Percentiles rank a stretch among this genome's conserved stretches.
Evolutionary conservation across 768 basidiomycete genomes (phyloP).

Genomic region (Rhodotorula sphaerocarpa): DNA sequence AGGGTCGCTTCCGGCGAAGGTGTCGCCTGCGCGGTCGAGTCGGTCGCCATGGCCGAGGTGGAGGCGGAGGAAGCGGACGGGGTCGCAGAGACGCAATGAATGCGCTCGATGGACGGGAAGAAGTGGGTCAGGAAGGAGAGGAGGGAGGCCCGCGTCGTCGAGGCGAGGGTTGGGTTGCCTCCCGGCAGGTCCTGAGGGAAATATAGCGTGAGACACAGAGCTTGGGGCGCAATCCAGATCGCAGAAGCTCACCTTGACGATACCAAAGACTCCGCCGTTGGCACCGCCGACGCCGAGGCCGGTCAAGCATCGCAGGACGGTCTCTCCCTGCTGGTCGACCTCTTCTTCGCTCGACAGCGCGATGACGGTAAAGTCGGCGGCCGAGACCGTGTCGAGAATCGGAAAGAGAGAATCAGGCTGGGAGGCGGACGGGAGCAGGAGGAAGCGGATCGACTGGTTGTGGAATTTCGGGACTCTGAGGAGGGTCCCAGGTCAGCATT

Average conservation of each 20-base stretch:
- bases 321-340: conserved; percentile 78
- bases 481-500: background rate
- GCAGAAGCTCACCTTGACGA: conserved; percentile 24
- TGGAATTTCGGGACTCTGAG: conserved; percentile 69
- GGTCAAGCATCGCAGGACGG: conserved; percentile 74
- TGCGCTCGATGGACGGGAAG: conserved; percentile 66
- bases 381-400: conserved; percentile 73
- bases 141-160: conserved; percentile 71
- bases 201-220: no score
- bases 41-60: conserved; percentile 37
- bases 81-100: conserved; percentile 58
- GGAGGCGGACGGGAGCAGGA: conserved; percentile 51
- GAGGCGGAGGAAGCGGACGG: conserved; percentile 47
- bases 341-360: conserved; percentile 71
- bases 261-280: conserved; percentile 56
- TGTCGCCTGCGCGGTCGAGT: background rate
- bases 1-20: conserved; percentile 59
- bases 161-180: conserved; percentile 41
- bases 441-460: conserved; percentile 71
- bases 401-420: conserved; percentile 51
- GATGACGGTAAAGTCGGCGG: conserved; percentile 82
- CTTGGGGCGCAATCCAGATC: background rate
- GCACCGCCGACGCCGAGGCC: conserved; percentile 82
- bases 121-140: conserved; percentile 94
- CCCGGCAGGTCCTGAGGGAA: conserved; percentile 32